Percentiles rank a stretch among this genome's conserved stretches.
Evolutionary conservation across 169 alveolate species (phyloP).

Genomic region (Cryptosporidium baileyi): DNA sequence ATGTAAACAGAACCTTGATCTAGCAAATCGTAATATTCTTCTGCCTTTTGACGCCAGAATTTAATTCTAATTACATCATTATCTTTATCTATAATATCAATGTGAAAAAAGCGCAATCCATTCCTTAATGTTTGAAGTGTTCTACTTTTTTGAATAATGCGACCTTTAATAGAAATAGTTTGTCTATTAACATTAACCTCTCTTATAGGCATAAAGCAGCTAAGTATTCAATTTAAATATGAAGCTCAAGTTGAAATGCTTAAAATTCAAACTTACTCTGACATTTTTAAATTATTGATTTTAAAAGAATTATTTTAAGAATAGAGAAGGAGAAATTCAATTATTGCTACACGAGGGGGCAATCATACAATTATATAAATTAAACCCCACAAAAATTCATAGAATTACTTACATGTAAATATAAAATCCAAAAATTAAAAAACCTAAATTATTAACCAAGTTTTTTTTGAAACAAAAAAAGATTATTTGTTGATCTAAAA

Average conservation of each 20-base stretch:
- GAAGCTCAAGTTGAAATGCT: not conserved
- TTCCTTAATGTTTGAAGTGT: slow-evolving; percentile 40
- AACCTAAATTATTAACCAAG: no score
- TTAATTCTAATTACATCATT: slow-evolving; percentile 47
- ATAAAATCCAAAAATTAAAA: no score
- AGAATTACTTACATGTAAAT: no score
- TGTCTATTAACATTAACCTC: slow-evolving; percentile 67
- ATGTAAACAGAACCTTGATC: slow-evolving; percentile 51
- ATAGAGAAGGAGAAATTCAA: not conserved
- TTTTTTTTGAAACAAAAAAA: no score
- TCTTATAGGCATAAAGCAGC: slow-evolving; percentile 60
- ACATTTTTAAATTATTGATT: slow-evolving; percentile 1
- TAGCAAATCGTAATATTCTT: slow-evolving; percentile 39
- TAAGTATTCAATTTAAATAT: not conserved
- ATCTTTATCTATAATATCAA: slow-evolving; percentile 57
- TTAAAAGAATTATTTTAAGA: no score
- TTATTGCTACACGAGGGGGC: no score
- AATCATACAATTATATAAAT: no score
- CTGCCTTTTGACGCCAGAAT: slow-evolving; percentile 66
- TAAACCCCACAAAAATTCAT: slow-evolving; percentile 42
- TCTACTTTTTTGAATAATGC: slow-evolving; percentile 46
- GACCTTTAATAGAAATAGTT: slow-evolving; percentile 38
- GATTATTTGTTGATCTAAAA: no score
- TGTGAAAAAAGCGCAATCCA: slow-evolving; percentile 45
- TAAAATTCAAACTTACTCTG: slow-evolving; percentile 16